These are phyloP conservation scores for Paraphaeosphaeria sporulosa DNA, from an alignment of 2,329 filamentous ascomycete species.

Conservation along the genomic window DNA sequence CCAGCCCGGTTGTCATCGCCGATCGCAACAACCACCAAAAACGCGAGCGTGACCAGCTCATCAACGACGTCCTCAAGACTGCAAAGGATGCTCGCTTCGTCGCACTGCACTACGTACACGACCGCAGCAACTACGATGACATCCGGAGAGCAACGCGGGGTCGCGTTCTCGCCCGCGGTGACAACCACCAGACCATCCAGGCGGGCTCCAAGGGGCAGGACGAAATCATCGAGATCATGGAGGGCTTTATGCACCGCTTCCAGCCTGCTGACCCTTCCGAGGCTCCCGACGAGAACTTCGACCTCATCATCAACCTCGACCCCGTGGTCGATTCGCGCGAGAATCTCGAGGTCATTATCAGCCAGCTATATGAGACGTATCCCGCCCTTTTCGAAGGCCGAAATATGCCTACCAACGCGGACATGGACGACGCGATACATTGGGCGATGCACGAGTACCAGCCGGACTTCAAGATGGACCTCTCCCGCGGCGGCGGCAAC, in stretches of 20 bases:
- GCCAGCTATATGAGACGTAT: slow-evolving; percentile 75
- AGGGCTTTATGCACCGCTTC: slow-evolving; percentile 87
- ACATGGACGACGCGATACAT: slow-evolving; percentile 81
- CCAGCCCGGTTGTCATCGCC: slow-evolving; percentile 78
- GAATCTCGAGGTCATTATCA: slow-evolving; percentile 84
- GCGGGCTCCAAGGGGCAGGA: slow-evolving; percentile 73
- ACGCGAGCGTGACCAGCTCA: slow-evolving; percentile 86
- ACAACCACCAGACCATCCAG: slow-evolving; percentile 98
- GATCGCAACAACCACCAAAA: slow-evolving; percentile 94
- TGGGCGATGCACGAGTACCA: slow-evolving; percentile 78
- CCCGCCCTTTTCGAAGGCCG: slow-evolving; percentile 72
- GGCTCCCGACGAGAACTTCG: slow-evolving; percentile 82
- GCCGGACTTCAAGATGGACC: slow-evolving; percentile 77
- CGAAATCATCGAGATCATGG: slow-evolving; percentile 91
- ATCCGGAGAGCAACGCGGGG: slow-evolving; percentile 78
- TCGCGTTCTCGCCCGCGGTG: slow-evolving; percentile 83
- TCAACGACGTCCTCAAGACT: slow-evolving; percentile 74
- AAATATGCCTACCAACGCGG: slow-evolving; percentile 72
- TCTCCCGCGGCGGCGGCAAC: slow-evolving; percentile 61
- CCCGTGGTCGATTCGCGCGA: slow-evolving; percentile 77
- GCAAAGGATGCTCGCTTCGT: slow-evolving; percentile 75
- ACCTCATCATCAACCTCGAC: slow-evolving; percentile 84
- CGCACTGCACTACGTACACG: slow-evolving; percentile 87
- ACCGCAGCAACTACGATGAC: slow-evolving; percentile 69
- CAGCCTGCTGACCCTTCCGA: slow-evolving; percentile 73